phyloP scores from a whole-genome alignment of 1,139 yeast species.

The Pichia sp. region DNA sequence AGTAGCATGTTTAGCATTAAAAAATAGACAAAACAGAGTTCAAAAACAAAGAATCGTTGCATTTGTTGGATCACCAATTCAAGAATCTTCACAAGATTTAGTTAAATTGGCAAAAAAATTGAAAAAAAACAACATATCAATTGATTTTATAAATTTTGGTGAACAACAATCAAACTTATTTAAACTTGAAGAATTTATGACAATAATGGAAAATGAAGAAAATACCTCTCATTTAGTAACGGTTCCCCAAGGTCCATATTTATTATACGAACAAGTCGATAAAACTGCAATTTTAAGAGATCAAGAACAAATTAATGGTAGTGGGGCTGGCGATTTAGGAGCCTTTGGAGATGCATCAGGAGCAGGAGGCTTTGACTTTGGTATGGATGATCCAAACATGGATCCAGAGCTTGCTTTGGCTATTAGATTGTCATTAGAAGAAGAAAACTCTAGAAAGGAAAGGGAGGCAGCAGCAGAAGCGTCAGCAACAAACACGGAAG shows the following conservation, averaged over 20 bases:
- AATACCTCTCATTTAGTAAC: slow-evolving; percentile 81
- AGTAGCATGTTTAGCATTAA: slow-evolving; percentile 94
- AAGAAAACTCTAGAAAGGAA: slow-evolving; percentile 74
- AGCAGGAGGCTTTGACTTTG: slow-evolving; percentile 41
- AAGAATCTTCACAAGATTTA: slow-evolving; percentile 64
- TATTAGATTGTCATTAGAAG: slow-evolving; percentile 75
- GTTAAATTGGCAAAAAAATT: slow-evolving; percentile 84
- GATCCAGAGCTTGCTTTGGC: slow-evolving; percentile 98
- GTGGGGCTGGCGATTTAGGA: slow-evolving; percentile 30
- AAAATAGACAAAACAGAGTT: slow-evolving; percentile 90
- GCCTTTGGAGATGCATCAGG: slow-evolving; percentile 38
- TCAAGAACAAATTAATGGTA: slow-evolving; percentile 43
- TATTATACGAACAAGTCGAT: slow-evolving; percentile 68
- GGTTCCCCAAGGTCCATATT: slow-evolving; percentile 81
- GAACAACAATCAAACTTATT: slow-evolving; percentile 75
- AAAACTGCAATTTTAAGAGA: slow-evolving; percentile 64
- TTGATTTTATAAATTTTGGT: slow-evolving; percentile 89
- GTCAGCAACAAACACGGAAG: slow-evolving; percentile 8
- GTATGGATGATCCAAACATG: slow-evolving; percentile 74
- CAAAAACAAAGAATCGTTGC: slow-evolving; percentile 87
- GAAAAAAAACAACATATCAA: slow-evolving; percentile 88
- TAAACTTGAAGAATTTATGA: slow-evolving; percentile 73
- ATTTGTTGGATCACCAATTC: slow-evolving; percentile 84
- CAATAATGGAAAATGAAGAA: slow-evolving; percentile 57
- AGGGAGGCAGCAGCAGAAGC: slow-evolving; percentile 29